Percentiles rank a stretch among this genome's conserved stretches.
These are phyloP conservation scores for Parathielavia hyrcaniae DNA, from an alignment of 495 filamentous ascomycete genomes.

Conservation along the genomic window DNA sequence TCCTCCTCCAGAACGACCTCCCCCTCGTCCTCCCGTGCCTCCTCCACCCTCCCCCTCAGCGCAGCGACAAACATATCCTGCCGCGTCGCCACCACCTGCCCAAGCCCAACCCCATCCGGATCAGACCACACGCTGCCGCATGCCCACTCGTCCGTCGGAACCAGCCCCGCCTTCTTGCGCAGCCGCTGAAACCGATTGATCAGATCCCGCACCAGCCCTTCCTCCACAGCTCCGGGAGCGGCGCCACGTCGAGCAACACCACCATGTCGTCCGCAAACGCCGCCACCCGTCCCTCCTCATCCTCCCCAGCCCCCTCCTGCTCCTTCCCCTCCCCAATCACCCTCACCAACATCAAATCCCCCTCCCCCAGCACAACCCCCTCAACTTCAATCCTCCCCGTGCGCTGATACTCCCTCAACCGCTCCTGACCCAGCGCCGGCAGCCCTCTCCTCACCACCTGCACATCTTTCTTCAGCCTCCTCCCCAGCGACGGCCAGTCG, in stretches of 20 bases:
- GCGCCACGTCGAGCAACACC: neutral
- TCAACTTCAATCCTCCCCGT: neutral
- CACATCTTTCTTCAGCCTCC: slow-evolving; percentile 87
- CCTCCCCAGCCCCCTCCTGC: neutral
- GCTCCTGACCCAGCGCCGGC: slow-evolving; percentile 61
- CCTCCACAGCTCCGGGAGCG: slow-evolving; percentile 7
- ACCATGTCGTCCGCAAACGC: neutral
- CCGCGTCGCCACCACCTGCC: neutral
- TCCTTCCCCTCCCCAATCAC: neutral
- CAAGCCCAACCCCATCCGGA: neutral
- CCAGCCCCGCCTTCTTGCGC: slow-evolving; percentile 6
- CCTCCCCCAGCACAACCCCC: neutral
- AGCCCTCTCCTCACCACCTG: slow-evolving; percentile 78
- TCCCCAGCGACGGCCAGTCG: slow-evolving; percentile 84
- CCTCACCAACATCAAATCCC: neutral
- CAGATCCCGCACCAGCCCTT: slow-evolving; percentile 7
- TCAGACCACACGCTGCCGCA: slow-evolving; percentile 2
- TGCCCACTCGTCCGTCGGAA: slow-evolving; percentile 8
- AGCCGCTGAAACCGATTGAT: slow-evolving; percentile 7
- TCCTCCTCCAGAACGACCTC: slow-evolving; percentile 1
- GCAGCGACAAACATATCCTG: slow-evolving; percentile 7
- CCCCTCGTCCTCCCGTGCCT: neutral
- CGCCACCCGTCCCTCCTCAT: neutral
- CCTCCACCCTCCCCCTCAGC: neutral
- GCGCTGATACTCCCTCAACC: slow-evolving; percentile 51